Percentiles rank a stretch among this genome's conserved stretches.
phyloP scores from a whole-genome alignment of 345 rosid species.

The Eucalyptus cloeziana region DNA sequence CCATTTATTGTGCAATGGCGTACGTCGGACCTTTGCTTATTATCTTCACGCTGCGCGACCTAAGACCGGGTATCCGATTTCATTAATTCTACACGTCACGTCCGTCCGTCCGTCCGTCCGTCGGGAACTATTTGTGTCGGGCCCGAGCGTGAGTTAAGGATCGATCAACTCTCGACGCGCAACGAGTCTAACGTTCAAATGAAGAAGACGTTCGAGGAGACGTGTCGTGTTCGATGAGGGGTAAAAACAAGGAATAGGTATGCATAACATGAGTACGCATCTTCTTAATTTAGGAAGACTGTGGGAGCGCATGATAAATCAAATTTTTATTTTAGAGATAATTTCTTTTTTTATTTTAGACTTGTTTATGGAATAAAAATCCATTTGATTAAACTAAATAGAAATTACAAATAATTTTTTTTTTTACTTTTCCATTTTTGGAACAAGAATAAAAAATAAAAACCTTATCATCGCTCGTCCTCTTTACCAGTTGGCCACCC shows the following conservation, averaged over 20 bases:
- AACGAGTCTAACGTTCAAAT: background rate
- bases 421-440: too few species aligned
- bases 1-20: background rate
- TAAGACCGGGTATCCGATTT: background rate
- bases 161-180: accelerated
- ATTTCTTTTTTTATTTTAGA: accelerated
- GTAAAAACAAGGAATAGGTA: background rate
- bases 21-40: background rate
- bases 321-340: accelerated
- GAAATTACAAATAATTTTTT: too few species aligned
- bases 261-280: accelerated
- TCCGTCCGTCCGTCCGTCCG: accelerated
- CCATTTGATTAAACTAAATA: accelerated
- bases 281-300: background rate
- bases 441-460: accelerated
- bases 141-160: background rate
- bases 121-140: background rate
- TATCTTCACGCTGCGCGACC: background rate
- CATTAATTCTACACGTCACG: background rate
- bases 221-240: accelerated
- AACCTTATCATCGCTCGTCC: accelerated
- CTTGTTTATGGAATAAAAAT: too few species aligned
- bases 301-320: accelerated
- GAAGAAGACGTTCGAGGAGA: background rate
- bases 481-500: accelerated